Percentiles rank a stretch among this genome's conserved stretches.
phyloP scores from a whole-genome alignment of 2,329 filamentous ascomycete species.

The Colletotrichum cordylinicola region DNA sequence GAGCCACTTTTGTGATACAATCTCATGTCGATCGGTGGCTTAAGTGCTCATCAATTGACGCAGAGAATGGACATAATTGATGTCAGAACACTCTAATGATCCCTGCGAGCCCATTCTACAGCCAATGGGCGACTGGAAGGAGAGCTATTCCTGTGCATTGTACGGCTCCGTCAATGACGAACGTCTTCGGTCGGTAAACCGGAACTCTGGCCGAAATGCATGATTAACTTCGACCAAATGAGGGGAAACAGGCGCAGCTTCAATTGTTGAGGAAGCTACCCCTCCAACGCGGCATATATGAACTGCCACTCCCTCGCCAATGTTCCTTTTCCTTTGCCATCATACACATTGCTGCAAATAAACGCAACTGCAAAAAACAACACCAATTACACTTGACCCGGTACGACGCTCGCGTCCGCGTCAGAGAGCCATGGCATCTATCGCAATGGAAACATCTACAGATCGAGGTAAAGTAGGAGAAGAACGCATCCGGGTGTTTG shows the following conservation, averaged over 20 bases:
- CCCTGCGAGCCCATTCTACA: background rate
- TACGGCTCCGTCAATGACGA: background rate
- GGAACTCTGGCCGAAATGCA: background rate
- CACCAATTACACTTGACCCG: background rate
- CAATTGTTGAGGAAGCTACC: background rate
- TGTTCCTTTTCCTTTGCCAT: background rate
- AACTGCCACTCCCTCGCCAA: background rate
- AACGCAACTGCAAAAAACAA: background rate
- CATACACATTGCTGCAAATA: too few relatives aligned
- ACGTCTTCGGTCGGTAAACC: background rate
- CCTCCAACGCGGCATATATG: slow-evolving; percentile 1
- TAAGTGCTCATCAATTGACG: background rate
- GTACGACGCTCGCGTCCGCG: slow-evolving; percentile 18
- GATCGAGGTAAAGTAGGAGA: slow-evolving; percentile 53
- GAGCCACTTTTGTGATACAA: background rate
- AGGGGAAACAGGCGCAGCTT: background rate
- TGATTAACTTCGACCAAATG: slow-evolving; percentile 11
- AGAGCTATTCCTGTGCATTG: background rate
- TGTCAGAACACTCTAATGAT: background rate
- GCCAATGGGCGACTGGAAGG: background rate
- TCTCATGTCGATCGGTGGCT: background rate
- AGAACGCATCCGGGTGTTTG: slow-evolving; percentile 54
- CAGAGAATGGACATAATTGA: background rate
- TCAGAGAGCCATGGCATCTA: slow-evolving; percentile 29
- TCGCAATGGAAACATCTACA: slow-evolving; percentile 38